Base-by-base conservation (phyloP, 139 green algal species). In the Gonium pectorale region DNA sequence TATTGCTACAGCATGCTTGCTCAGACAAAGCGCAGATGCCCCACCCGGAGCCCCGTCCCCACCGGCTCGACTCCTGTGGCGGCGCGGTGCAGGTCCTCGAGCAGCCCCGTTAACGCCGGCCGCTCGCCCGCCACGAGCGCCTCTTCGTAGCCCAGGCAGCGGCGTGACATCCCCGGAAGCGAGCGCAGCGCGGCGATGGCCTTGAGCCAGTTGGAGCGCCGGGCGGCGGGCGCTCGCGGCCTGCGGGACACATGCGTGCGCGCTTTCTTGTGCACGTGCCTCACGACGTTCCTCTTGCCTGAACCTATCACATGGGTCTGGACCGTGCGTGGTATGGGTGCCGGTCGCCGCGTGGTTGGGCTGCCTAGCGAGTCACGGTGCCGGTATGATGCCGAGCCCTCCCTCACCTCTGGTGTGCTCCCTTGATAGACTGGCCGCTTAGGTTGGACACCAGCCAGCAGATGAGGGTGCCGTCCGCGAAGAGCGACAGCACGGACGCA, bases 381-480 rank as follows among this genome's bases (percentile, higher is more conserved):
- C n/a, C n/a, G n/a, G n/a, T n/a, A n/a, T n/a, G n/a, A n/a, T n/a
- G n/a, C n/a, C n/a, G 19, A 41, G 29, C 29, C 62, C 40, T 11
- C 67, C 13, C 72, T 26, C 72, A 81, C 73, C 73, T 56, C 29
- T 67, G 31, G 80, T 80, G 54, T 6, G 80, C 80, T 0, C 80
- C 80, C 51, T 52, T n/a, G 37, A 86, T 62, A 5, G 80, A 67
- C 21, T 31, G 29, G 40, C 68, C 52, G 67, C 67, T 60, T 1
- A 86, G 67, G 67, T 80, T 79, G 17, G 80, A 86, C 19, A 80
- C 75, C 29, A 88, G 64, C 74, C 74, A 88, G 74, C 84, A 88
- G 11, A 88, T 70, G 67, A 85, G 85, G 44, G 74, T 78, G 40
- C 84, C 84, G 63, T 88, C 84, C 38, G 51, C 62, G 33, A 88